A percentile compares a stretch with the other conserved stretches of the same genome.
Conservation (phyloP, 2,329 filamentous ascomycete genomes). For the Xylaria sp. region DNA sequence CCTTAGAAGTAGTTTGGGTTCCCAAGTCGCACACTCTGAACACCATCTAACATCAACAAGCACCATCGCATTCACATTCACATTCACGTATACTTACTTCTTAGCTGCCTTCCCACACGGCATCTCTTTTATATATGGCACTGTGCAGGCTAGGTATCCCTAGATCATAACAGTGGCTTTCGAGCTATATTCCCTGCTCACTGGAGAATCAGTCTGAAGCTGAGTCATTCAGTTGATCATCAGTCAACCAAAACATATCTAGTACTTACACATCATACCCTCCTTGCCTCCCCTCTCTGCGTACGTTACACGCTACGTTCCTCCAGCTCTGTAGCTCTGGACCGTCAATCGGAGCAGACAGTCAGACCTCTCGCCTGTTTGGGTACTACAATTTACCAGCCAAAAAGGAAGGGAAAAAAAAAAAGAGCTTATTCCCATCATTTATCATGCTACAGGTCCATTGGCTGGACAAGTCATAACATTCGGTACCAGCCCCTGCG, state of each 20-base stretch:
- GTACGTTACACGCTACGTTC: not conserved
- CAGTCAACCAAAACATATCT: slow-evolving; percentile 33
- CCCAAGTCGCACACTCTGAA: not conserved
- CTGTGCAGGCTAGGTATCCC: slow-evolving; percentile 3
- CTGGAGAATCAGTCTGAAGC: slow-evolving; percentile 22
- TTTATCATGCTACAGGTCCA: slow-evolving; percentile 5
- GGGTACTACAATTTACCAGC: slow-evolving; percentile 16
- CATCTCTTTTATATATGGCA: not conserved
- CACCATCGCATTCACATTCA: no score
- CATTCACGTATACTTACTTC: no score
- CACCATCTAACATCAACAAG: slow-evolving; percentile 9
- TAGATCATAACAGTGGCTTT: not conserved
- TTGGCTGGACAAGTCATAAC: slow-evolving; percentile 16
- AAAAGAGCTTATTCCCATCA: slow-evolving; percentile 12
- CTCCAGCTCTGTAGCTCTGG: slow-evolving; percentile 6
- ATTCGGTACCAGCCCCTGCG: slow-evolving; percentile 5
- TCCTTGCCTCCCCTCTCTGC: not conserved
- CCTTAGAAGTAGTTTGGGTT: slow-evolving; percentile 7
- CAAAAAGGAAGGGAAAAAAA: no score
- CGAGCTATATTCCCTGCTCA: slow-evolving; percentile 9
- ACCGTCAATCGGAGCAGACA: not conserved
- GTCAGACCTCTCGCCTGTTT: no score
- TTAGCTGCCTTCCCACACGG: no score
- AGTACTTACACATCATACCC: no score
- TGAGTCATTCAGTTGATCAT: slow-evolving; percentile 45